phyloP scores from a whole-genome alignment of 306 rosid species.

The Casuarina equisetifolia region DNA sequence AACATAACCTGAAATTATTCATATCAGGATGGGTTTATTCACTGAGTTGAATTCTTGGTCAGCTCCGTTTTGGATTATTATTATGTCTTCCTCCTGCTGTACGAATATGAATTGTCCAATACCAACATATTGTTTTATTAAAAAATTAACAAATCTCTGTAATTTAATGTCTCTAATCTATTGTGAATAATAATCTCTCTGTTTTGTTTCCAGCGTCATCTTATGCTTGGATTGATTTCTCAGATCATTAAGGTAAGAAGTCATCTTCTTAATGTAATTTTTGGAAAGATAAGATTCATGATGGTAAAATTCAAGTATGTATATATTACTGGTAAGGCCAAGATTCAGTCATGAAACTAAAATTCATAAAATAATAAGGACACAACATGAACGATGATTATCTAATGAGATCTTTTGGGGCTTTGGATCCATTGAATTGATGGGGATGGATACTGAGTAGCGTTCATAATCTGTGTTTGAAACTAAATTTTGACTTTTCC shows the following conservation, averaged over 20 bases:
- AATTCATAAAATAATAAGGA: not conserved
- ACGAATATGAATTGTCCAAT: not conserved
- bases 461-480: not conserved
- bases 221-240: constrained; percentile 91
- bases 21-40: too few relatives aligned
- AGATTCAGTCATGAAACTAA: not conserved
- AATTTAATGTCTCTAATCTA: not conserved
- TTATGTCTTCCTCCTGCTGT: not conserved
- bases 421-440: constrained; percentile 1
- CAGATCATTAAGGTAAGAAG: constrained; percentile 87
- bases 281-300: not conserved
- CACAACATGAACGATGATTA: constrained; percentile 8
- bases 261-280: not conserved
- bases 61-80: too few relatives aligned
- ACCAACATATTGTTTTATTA: too few relatives aligned
- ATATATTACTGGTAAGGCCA: too few relatives aligned
- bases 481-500: constrained; percentile 25
- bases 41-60: too few relatives aligned
- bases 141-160: not conserved
- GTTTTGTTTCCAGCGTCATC: constrained; percentile 82
- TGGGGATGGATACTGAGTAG: not conserved
- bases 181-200: constrained; percentile 4
- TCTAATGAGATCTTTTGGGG: constrained; percentile 6
- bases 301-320: not conserved
- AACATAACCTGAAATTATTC: too few relatives aligned